These are phyloP conservation scores for Exophiala viscosa DNA, from an alignment of 2,329 filamentous ascomycete species.

Conservation along the genomic window DNA sequence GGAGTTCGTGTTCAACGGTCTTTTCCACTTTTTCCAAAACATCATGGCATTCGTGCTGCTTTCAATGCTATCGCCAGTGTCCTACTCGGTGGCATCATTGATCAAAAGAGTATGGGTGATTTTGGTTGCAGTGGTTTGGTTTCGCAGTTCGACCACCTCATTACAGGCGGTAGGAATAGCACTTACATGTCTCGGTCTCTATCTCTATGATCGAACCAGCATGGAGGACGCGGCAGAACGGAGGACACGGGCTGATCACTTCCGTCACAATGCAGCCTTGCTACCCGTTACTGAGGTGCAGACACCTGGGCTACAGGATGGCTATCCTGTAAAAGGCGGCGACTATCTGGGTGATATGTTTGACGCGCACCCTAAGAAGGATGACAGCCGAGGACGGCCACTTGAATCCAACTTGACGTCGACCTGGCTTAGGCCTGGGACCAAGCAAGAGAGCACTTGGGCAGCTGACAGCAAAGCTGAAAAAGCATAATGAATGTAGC, in stretches of 20 bases:
- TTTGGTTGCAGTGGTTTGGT: constrained; percentile 92
- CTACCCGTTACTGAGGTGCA: constrained; percentile 60
- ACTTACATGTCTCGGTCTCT: constrained; percentile 86
- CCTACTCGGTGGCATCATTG: constrained; percentile 90
- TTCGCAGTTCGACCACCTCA: constrained; percentile 79
- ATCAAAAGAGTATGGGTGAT: constrained; percentile 99
- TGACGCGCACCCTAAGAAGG: constrained; percentile 36
- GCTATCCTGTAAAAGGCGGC: constrained; percentile 1
- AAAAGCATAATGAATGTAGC: constrained; percentile 22
- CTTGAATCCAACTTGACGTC: constrained; percentile 8
- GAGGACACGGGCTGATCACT: constrained; percentile 62
- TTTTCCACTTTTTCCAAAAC: constrained; percentile 94
- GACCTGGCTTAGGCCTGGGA: constrained; percentile 70
- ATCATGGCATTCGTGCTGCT: constrained; percentile 90
- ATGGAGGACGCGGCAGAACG: constrained; percentile 84
- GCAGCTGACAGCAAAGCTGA: constrained; percentile 43
- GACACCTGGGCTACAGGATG: constrained; percentile 29
- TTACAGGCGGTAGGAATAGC: constrained; percentile 80
- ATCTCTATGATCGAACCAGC: constrained; percentile 90
- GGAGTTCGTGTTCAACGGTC: constrained; percentile 96
- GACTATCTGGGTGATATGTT: constrained; percentile 13
- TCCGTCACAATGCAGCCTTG: constrained; percentile 59
- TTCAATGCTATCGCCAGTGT: constrained; percentile 91
- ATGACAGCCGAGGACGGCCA: constrained; percentile 38
- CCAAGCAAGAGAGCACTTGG: constrained; percentile 86